phyloP scores from a whole-genome alignment of 2,329 filamentous ascomycete genomes.

The Stemphylium vesicarium region DNA sequence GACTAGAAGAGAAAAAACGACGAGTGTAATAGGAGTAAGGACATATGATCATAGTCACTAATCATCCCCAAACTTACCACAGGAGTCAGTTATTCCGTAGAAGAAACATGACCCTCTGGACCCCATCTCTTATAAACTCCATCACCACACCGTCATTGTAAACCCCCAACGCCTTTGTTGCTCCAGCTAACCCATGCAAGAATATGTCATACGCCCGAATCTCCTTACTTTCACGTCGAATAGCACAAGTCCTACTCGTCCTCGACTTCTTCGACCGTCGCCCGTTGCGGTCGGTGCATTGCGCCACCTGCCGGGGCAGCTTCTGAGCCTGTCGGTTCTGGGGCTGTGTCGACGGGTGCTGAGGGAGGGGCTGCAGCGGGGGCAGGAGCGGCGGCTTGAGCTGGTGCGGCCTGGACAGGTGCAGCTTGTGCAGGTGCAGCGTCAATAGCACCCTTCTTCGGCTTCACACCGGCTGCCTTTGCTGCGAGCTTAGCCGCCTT shows the following conservation, averaged over 20 bases:
- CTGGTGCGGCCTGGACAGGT: slow-evolving; percentile 6
- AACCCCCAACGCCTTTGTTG: neutral
- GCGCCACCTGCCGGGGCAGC: slow-evolving; percentile 26
- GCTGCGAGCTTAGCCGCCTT: slow-evolving; percentile 43
- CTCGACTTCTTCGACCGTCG: slow-evolving; percentile 48
- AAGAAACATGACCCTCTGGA: too few relatives aligned
- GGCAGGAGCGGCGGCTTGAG: slow-evolving; percentile 1
- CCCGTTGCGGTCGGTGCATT: slow-evolving; percentile 39
- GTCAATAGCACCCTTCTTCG: slow-evolving; percentile 45
- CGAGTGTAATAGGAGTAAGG: too few relatives aligned
- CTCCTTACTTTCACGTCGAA: too few relatives aligned
- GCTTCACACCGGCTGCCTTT: slow-evolving; percentile 38
- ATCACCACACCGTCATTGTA: neutral
- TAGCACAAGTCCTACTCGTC: slow-evolving; percentile 29
- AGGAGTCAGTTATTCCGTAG: too few relatives aligned
- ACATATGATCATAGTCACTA: too few relatives aligned
- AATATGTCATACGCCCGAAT: neutral
- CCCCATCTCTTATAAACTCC: too few relatives aligned
- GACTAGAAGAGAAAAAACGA: too few relatives aligned
- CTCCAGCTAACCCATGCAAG: slow-evolving; percentile 16
- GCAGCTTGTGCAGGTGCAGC: slow-evolving; percentile 28
- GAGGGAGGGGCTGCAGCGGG: neutral
- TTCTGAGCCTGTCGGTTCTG: slow-evolving; percentile 39
- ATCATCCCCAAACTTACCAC: too few relatives aligned
- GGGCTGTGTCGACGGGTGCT: slow-evolving; percentile 31